Evolutionary conservation across 768 basidiomycete species (phyloP).

Genomic region (Russula earlei): DNA sequence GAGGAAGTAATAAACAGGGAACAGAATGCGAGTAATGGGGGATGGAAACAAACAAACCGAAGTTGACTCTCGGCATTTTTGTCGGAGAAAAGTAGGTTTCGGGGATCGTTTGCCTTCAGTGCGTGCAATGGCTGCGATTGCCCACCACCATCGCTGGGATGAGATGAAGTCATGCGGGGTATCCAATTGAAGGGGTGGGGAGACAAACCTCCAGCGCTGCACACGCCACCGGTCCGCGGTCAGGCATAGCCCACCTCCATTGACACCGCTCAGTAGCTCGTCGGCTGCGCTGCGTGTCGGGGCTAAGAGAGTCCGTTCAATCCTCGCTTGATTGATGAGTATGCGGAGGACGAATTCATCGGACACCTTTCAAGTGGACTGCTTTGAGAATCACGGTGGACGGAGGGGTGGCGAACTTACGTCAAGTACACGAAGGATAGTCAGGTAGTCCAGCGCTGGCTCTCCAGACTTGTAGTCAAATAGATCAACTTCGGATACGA

Average conservation of each 20-base stretch:
- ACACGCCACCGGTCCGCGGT: constrained; percentile 55
- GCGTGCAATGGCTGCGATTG: constrained; percentile 34
- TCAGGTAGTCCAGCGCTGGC: constrained; percentile 49
- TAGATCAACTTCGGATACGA: constrained; percentile 60
- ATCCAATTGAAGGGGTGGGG: background rate
- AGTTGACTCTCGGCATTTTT: constrained; percentile 15
- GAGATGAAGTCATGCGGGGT: background rate
- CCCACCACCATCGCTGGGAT: constrained; percentile 57
- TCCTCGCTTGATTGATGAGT: constrained; percentile 61
- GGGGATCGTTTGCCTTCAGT: constrained; percentile 27
- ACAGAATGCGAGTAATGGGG: background rate
- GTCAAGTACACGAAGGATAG: constrained; percentile 73
- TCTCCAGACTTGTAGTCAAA: constrained; percentile 79
- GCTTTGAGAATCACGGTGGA: background rate
- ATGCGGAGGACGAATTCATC: constrained; percentile 70
- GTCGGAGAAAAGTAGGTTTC: constrained; percentile 16
- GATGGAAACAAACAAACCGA: constrained; percentile 1
- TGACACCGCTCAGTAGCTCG: constrained; percentile 33
- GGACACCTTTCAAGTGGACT: constrained; percentile 43
- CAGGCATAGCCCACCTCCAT: constrained; percentile 50
- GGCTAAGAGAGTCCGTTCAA: constrained; percentile 68
- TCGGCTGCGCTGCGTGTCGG: constrained; percentile 56
- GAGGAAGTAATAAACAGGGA: background rate
- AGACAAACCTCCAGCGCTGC: constrained; percentile 51
- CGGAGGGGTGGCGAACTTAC: constrained; percentile 39